These are phyloP conservation scores for Breviolum minutum DNA, from an alignment of 73 alveolate genomes.

Conservation along the genomic window DNA sequence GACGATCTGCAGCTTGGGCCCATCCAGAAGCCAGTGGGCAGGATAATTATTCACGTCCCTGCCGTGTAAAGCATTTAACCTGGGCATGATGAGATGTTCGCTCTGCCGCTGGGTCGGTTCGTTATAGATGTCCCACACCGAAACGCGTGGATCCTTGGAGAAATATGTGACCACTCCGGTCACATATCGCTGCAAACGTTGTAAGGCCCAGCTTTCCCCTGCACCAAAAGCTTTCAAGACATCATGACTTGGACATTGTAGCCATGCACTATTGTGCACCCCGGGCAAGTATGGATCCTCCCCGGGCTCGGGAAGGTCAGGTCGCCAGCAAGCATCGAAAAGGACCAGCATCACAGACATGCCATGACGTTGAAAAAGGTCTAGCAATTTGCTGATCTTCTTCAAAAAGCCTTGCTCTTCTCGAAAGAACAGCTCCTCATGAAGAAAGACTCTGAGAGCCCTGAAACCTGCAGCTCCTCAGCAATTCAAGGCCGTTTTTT, in stretches of 20 bases:
- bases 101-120: slow-evolving; percentile 96
- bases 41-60: slow-evolving; percentile 16
- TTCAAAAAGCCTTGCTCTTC: slow-evolving; percentile 16
- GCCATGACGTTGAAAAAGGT: slow-evolving; percentile 7
- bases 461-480: slow-evolving; percentile 76
- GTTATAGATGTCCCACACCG: slow-evolving; percentile 96
- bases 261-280: slow-evolving; percentile 95
- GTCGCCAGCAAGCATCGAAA: slow-evolving; percentile 94
- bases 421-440: slow-evolving; percentile 56
- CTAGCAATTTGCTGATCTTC: neutral
- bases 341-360: slow-evolving; percentile 85
- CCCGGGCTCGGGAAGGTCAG: slow-evolving; percentile 21
- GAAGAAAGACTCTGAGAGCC: slow-evolving; percentile 68
- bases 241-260: slow-evolving; percentile 78
- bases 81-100: slow-evolving; percentile 89
- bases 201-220: slow-evolving; percentile 28
- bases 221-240: slow-evolving; percentile 53
- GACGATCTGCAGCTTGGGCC: slow-evolving; percentile 58
- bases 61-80: slow-evolving; percentile 43
- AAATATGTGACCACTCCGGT: slow-evolving; percentile 83
- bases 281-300: slow-evolving; percentile 57
- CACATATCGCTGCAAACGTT: slow-evolving; percentile 86
- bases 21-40: slow-evolving; percentile 89
- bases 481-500: neutral
- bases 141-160: slow-evolving; percentile 93